These are phyloP conservation scores for Camelina neglecta DNA, from an alignment of 345 rosid genomes.

Conservation along the genomic window DNA sequence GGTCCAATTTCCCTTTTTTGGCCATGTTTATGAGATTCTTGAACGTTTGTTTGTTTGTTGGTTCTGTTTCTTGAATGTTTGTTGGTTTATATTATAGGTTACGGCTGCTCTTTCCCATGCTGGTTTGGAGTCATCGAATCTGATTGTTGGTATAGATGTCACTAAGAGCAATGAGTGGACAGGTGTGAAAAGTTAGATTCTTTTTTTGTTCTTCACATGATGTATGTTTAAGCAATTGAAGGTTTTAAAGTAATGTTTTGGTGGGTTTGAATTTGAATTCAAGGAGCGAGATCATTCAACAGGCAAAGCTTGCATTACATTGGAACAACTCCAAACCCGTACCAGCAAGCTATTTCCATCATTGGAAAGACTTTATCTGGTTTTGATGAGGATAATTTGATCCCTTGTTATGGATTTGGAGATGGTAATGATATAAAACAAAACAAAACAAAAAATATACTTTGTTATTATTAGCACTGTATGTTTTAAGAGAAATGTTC, in stretches of 20 bases:
- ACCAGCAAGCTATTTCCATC: constrained; percentile 80
- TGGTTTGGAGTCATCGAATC: constrained; percentile 90
- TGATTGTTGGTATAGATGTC: constrained; percentile 89
- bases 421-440: constrained; percentile 48
- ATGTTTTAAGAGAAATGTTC: neutral
- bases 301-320: constrained; percentile 68
- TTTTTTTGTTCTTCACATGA: neutral
- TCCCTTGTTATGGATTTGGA: constrained; percentile 86
- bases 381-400: constrained; percentile 81
- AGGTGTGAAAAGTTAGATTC: constrained; percentile 55
- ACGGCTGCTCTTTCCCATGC: constrained; percentile 76
- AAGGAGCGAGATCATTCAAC: constrained; percentile 76
- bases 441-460: neutral
- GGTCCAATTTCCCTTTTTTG: constrained; percentile 44
- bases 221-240: neutral
- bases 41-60: neutral
- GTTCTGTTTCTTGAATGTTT: constrained; percentile 8
- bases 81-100: constrained; percentile 53
- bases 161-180: constrained; percentile 97
- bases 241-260: neutral
- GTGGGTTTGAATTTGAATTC: constrained; percentile 22
- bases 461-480: constrained; percentile 3
- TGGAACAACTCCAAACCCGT: constrained; percentile 65
- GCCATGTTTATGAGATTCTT: neutral
- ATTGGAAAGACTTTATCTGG: constrained; percentile 76